Conservation (phyloP, 2,329 filamentous ascomycete genomes). For the Monilinia vaccinii-corymbosi region DNA sequence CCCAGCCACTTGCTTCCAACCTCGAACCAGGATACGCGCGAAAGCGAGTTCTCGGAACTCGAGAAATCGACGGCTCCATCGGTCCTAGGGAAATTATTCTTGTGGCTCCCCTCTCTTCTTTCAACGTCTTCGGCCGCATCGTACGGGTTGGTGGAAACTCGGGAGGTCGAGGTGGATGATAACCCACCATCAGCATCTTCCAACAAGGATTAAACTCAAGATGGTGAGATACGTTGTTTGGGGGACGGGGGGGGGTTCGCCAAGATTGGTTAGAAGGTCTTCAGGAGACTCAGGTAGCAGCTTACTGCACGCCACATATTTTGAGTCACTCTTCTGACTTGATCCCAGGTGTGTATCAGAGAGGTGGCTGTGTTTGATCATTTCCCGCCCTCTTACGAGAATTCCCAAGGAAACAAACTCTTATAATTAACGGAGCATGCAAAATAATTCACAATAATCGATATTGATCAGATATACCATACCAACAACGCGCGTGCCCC, state of each 20-base stretch:
- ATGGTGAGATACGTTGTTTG: no score
- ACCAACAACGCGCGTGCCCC: no score
- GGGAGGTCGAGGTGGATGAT: neutral
- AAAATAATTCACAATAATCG: no score
- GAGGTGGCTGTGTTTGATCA: no score
- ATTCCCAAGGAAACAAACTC: no score
- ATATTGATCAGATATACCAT: no score
- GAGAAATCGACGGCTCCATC: neutral
- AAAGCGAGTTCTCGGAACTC: neutral
- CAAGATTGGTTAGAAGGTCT: neutral
- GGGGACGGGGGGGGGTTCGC: no score
- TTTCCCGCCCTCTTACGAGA: no score
- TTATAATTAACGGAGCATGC: no score
- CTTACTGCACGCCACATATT: neutral
- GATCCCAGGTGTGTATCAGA: no score
- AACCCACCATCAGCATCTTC: neutral
- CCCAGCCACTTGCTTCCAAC: neutral
- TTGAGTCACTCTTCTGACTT: no score
- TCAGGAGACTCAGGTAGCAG: accelerated
- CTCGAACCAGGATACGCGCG: neutral
- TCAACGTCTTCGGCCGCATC: neutral
- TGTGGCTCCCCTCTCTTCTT: neutral
- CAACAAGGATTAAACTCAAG: neutral
- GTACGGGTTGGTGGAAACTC: neutral
- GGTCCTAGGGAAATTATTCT: neutral